These are phyloP conservation scores for Huntiella omanensis DNA, from an alignment of 2,329 filamentous ascomycete genomes.

Conservation along the genomic window DNA sequence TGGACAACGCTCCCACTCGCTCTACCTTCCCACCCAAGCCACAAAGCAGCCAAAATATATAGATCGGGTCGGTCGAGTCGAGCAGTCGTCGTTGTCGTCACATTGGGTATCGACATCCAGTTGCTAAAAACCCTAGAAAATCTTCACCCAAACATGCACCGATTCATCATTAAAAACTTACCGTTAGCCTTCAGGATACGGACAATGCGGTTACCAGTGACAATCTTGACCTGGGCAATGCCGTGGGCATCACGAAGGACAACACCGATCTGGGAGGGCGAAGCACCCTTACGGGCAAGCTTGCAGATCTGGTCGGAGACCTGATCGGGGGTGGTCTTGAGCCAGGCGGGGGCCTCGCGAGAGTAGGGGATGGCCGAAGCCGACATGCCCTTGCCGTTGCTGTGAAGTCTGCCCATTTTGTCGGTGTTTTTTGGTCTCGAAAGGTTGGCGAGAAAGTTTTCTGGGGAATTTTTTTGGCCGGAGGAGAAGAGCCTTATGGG, in stretches of 20 bases:
- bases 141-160: too few relatives aligned
- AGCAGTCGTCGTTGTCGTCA: conserved; percentile 17
- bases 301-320: conserved; percentile 99
- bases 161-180: conserved; percentile 37
- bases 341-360: conserved; percentile 77
- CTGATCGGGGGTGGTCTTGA: conserved; percentile 97
- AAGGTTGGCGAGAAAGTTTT: conserved; percentile 10
- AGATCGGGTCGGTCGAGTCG: conserved; percentile 12
- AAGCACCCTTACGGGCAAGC: conserved; percentile 96
- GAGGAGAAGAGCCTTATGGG: too few relatives aligned
- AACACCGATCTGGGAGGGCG: conserved; percentile 95
- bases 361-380: conserved; percentile 93
- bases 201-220: conserved; percentile 99
- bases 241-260: conserved; percentile 96
- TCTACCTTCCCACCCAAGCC: not conserved
- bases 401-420: conserved; percentile 95
- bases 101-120: conserved; percentile 10
- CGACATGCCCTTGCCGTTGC: conserved; percentile 98
- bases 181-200: conserved; percentile 94
- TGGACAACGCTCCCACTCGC: conserved; percentile 7
- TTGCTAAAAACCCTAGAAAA: conserved; percentile 5
- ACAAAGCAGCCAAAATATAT: conserved; percentile 14
- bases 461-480: conserved; percentile 7
- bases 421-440: conserved; percentile 22
- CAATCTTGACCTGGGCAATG: conserved; percentile 91